Conservation (phyloP, 2,329 filamentous ascomycete species). For the Cladophialophora bantiana region DNA sequence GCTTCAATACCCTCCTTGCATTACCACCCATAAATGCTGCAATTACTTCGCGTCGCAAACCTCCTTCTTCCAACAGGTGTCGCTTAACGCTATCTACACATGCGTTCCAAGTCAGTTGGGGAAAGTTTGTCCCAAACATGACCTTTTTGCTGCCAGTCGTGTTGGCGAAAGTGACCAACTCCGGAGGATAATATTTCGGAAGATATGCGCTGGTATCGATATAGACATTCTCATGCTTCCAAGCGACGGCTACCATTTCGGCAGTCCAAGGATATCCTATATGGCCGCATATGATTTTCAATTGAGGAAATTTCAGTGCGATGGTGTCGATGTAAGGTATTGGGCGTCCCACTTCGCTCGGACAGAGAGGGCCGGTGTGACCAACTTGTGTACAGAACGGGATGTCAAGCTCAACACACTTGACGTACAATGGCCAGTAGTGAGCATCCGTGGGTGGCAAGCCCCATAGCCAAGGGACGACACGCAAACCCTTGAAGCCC, state of each 20-base stretch:
- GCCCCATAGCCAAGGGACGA: conserved; percentile 43
- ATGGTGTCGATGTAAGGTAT: conserved; percentile 42
- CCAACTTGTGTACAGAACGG: conserved; percentile 43
- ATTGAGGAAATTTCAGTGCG: conserved; percentile 39
- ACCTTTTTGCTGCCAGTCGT: conserved; percentile 41
- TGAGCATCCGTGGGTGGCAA: conserved; percentile 41
- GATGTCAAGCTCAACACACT: conserved; percentile 43
- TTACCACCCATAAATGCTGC: conserved; percentile 38
- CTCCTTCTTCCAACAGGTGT: conserved; percentile 14
- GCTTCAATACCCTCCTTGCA: conserved; percentile 36
- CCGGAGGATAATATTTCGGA: conserved; percentile 41
- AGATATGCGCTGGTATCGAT: conserved; percentile 41
- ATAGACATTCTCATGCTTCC: conserved; percentile 43
- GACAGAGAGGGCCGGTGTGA: conserved; percentile 42
- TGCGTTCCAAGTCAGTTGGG: conserved; percentile 40
- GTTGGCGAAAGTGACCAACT: conserved; percentile 41
- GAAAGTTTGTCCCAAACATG: conserved; percentile 43
- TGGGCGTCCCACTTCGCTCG: conserved; percentile 42
- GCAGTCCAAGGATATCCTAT: conserved; percentile 41
- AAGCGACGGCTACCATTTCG: conserved; percentile 40
- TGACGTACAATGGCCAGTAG: conserved; percentile 43
- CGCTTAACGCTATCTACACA: conserved; percentile 38
- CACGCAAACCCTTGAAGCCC: conserved; percentile 40
- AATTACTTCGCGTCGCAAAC: conserved; percentile 24
- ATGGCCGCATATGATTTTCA: conserved; percentile 41